Evolutionary conservation across 2,329 filamentous ascomycete species (phyloP), one percentile per base, ranked within the genome.

Genomic region (Colletotrichum somersetense): DNA sequence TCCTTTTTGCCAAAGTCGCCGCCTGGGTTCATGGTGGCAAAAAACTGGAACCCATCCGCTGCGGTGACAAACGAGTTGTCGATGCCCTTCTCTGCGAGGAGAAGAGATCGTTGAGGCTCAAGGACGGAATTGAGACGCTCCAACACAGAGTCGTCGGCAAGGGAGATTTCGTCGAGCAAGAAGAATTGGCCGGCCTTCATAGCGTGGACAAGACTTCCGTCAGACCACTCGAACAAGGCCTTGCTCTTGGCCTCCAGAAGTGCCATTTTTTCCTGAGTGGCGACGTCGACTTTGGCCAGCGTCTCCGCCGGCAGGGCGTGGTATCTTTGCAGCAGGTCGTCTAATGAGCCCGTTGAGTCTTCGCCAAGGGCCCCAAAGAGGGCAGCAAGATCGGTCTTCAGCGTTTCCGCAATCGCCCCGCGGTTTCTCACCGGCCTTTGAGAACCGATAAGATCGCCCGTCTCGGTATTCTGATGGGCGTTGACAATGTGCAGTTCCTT

Each of bases 1-100:
- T 99, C 96, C 76, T 96, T 94, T 84, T 99, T 99, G 75, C 96
- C 96, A 80, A 98, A 99, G 79, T 99, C 96, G 57, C 97, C 96
- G 62, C 97, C 97, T 11, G 96, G 96, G 76, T 99, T 99, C 96
- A 99, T 99, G 0, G 96, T 99, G 4, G 96, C 96, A 72, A 99
- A 89, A 81, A 99, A 98, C 78, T 99, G 95, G 81, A 98, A 99
- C 0, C 92, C 93, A 52, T 92, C 86, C 14, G 87, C 82, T 7
- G 93, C 96, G 50, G 89, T 88, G 35, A 99, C 88, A 74, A 93
- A 91, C 0, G 95, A 95, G 79, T 97, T 91, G 6, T 93, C 88
- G 2, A 93, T 89, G 0, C 96, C 97, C 81, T 98, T 99, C 80
- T 99, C 96, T 0, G 97, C 97, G 20, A 99, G 88, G 3, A 99